Evolutionary conservation across 192 early-diverging fungal genomes (phyloP), one percentile per base, ranked within the genome.

Genomic region (Backusella westeae): DNA sequence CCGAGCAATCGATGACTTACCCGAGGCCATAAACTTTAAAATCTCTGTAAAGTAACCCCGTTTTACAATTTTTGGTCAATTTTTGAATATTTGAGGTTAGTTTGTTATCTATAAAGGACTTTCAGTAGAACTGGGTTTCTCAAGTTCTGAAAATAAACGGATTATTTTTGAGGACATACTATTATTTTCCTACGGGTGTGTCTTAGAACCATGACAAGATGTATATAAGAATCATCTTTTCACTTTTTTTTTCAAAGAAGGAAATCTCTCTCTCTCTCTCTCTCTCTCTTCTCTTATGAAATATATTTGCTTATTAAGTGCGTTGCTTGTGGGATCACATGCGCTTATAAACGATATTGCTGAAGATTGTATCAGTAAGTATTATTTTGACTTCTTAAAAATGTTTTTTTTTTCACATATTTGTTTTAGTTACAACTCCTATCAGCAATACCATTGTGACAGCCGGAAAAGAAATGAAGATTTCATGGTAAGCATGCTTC

Each of bases 381-480:
- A 10, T 42, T 1, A 3, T 23, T 41, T 39, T 1, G 38, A 3
- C 38, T 8, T 29, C 38, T 26, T 32, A 42, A 1, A 71, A 42
- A 46, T 14, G 4, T 23, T 8, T 46, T 41, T 71, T n/a, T 70
- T 44, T 15, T 32, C 29, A 7, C 15, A 29, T 4, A 12, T 71
- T 3, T 34, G 7, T 26, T 34, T 10, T 46, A 71, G 69, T 71
- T 29, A 42, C 29, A 10, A 32, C 26, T 29, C 69, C 69, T 71
- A 71, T 71, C 69, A 39, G 69, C 19, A 71, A 71, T 71, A 71
- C 69, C 17, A 71, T 71, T 15, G 42, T 71, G 4, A 46, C 69
- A 34, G 69, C 69, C 21, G 69, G 69, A 49, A 42, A 71, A 42
- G 29, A 71, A 46, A 71, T 71, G 69, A 71, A 71, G 26, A 71